These are phyloP conservation scores for Fraxinus greggii DNA, from an alignment of 305 asterid species.

Conservation along the genomic window DNA sequence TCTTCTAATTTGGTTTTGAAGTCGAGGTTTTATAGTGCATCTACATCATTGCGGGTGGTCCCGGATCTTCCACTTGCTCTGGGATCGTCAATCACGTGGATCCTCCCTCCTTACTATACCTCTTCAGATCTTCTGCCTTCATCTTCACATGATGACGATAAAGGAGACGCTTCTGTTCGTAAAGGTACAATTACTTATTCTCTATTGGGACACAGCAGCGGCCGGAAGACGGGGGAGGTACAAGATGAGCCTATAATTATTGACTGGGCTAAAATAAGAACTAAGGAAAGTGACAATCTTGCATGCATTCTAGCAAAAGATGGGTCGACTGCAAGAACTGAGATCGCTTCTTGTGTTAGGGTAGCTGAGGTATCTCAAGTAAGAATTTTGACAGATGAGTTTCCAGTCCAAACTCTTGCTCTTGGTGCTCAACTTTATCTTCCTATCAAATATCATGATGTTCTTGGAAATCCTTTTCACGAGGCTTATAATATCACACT, in stretches of 20 bases:
- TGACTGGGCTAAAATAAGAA: slow-evolving; percentile 62
- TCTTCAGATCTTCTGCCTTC: slow-evolving; percentile 71
- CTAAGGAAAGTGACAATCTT: slow-evolving; percentile 56
- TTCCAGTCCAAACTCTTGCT: slow-evolving; percentile 58
- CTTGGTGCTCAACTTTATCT: slow-evolving; percentile 60
- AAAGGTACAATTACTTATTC: slow-evolving; percentile 64
- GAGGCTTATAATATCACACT: slow-evolving; percentile 65
- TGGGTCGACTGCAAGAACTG: slow-evolving; percentile 68
- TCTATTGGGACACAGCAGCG: slow-evolving; percentile 45
- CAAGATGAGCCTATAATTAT: slow-evolving; percentile 46
- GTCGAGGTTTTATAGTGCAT: slow-evolving; percentile 59
- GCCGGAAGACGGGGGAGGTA: slow-evolving; percentile 37
- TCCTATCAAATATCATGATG: slow-evolving; percentile 62
- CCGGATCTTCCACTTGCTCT: slow-evolving; percentile 80
- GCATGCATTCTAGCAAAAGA: slow-evolving; percentile 83
- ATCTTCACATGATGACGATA: slow-evolving; percentile 41
- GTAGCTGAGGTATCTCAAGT: slow-evolving; percentile 80
- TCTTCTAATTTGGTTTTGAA: slow-evolving; percentile 40
- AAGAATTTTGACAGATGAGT: slow-evolving; percentile 49
- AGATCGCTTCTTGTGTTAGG: slow-evolving; percentile 79
- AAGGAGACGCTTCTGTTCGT: slow-evolving; percentile 46
- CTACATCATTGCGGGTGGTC: slow-evolving; percentile 60
- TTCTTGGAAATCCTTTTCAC: slow-evolving; percentile 70
- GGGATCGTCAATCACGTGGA: slow-evolving; percentile 76
- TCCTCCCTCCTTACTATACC: slow-evolving; percentile 77